These are phyloP conservation scores for Mayamaea pseudoterrestris DNA, from an alignment of 108 stramenopile species.

Conservation along the genomic window DNA sequence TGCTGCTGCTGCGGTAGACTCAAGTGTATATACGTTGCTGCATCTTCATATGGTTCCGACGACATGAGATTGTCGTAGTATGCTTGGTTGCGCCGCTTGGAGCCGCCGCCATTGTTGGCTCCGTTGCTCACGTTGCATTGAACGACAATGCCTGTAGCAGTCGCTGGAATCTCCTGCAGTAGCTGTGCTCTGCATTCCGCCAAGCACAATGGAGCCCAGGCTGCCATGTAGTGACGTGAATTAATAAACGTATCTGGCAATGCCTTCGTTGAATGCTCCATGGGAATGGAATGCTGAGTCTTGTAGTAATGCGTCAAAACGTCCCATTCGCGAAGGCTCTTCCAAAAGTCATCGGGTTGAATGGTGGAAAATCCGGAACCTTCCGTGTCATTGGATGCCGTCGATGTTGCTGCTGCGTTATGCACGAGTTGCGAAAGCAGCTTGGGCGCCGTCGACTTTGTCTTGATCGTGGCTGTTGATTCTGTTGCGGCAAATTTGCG, in stretches of 20 bases:
- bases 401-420: background rate
- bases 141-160: slow-evolving; percentile 4
- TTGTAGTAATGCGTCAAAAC: slow-evolving; percentile 45
- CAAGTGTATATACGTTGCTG: background rate
- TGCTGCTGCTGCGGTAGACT: background rate
- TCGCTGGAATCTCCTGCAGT: slow-evolving; percentile 29
- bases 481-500: background rate
- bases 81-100: background rate
- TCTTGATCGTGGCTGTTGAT: background rate
- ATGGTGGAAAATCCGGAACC: slow-evolving; percentile 6
- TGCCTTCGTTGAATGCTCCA: slow-evolving; percentile 2
- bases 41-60: background rate
- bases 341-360: slow-evolving; percentile 65
- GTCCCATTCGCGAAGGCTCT: slow-evolving; percentile 69
- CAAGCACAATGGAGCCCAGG: slow-evolving; percentile 70
- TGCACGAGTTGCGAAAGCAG: slow-evolving; percentile 7
- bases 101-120: background rate
- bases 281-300: too few relatives aligned
- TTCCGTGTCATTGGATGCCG: background rate
- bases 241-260: slow-evolving; percentile 64
- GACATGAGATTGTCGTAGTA: background rate
- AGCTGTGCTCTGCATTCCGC: slow-evolving; percentile 64
- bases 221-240: slow-evolving; percentile 54
- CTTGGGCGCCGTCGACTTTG: too few relatives aligned
- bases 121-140: background rate